These are phyloP conservation scores for Backusella morwellensis DNA, from an alignment of 192 early-diverging fungal species.

Conservation along the genomic window DNA sequence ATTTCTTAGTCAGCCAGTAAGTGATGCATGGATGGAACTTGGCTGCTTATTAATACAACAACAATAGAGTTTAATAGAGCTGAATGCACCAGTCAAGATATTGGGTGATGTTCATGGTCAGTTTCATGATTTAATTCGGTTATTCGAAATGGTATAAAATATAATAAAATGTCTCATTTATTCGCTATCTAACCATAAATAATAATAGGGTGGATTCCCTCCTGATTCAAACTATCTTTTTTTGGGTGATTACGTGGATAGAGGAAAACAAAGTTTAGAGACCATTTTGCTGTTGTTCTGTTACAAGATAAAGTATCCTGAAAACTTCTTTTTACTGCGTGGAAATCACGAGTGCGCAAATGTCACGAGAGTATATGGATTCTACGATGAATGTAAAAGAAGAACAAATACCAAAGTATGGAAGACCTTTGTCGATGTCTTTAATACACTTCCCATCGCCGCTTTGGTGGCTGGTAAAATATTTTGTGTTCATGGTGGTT, in stretches of 20 bases:
- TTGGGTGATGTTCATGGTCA: conserved; percentile 96
- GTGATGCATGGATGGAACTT: background rate
- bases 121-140: conserved; percentile 85
- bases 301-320: conserved; percentile 97
- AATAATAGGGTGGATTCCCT: conserved; percentile 75
- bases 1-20: conserved; percentile 78
- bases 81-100: conserved; percentile 76
- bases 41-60: background rate
- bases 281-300: conserved; percentile 93
- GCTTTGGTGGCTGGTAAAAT: conserved; percentile 91
- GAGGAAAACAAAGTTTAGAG: conserved; percentile 93
- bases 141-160: conserved; percentile 81
- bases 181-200: background rate
- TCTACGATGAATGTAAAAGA: conserved; percentile 97
- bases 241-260: conserved; percentile 96
- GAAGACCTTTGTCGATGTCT: conserved; percentile 89
- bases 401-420: conserved; percentile 84
- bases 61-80: conserved; percentile 58
- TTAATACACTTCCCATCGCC: conserved; percentile 91
- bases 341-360: conserved; percentile 97
- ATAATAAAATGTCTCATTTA: background rate
- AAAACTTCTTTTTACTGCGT: conserved; percentile 94
- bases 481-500: conserved; percentile 94
- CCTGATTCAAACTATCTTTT: conserved; percentile 92
- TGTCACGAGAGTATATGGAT: conserved; percentile 93